Evolutionary conservation across 768 basidiomycete genomes (phyloP), one percentile per base, ranked within the genome.

Genomic region (Cubamyces sp.): DNA sequence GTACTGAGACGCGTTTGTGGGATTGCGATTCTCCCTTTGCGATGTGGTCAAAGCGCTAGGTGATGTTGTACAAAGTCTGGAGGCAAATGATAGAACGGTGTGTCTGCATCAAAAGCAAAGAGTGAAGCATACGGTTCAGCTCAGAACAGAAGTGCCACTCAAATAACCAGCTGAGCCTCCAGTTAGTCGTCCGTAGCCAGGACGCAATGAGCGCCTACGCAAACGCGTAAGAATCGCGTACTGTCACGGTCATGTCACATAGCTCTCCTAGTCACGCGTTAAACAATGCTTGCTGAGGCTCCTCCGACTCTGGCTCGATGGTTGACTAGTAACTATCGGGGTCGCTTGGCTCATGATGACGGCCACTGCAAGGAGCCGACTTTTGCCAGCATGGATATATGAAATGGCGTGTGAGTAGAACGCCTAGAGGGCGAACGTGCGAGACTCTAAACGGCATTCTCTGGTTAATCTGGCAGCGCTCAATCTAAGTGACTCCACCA

Each of bases 221-320:
- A 19, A 30, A 62, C 54, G 61, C 61, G 61, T 54, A 25, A 54
- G 45, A 54, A 41, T 25, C 59, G 59, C 59, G 59, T 60, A 47
- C 39, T 0, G 59, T 60, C 59, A 60, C 59, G 3, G 12, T 0
- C 3, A 3, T 12, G 57, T 59, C 57, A 59, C 57, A 45, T 23
- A 7, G 14, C 28, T 9, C 30, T 47, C 3, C 23, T 6, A 3
- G 16, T 43, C 42, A 23, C 23, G 14, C 21, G 19, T 25, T 4
- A 47, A n/a, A 47, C 18, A n/a, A n/a, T n/a, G n/a, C n/a, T n/a
- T n/a, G n/a, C n/a, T n/a, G n/a, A n/a, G n/a, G n/a, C n/a, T n/a
- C n/a, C n/a, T n/a, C n/a, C n/a, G n/a, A n/a, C n/a, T n/a, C n/a
- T n/a, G n/a, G n/a, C n/a, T n/a, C n/a, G n/a, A n/a, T n/a, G n/a